Evolutionary conservation across 1,284 basidiomycete genomes (phyloP).

Genomic region (Tausonia pullulans): DNA sequence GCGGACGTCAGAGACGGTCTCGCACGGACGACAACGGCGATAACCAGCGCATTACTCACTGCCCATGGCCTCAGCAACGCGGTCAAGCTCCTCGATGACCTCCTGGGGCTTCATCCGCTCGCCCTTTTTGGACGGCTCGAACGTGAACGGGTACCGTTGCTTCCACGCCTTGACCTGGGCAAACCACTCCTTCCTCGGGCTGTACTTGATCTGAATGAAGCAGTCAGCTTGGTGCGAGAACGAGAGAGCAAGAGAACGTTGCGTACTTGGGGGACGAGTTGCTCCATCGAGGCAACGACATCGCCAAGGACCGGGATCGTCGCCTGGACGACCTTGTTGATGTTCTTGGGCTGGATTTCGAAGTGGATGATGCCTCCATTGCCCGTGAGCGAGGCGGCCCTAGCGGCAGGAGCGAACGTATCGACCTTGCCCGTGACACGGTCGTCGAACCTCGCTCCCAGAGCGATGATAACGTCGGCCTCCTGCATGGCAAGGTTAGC

Average conservation of each 20-base stretch:
- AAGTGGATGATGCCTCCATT: constrained; percentile 97
- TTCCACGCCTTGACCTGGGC: constrained; percentile 76
- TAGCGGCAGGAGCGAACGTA: constrained; percentile 80
- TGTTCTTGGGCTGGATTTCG: constrained; percentile 96
- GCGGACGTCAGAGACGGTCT: not conserved
- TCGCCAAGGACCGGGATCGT: constrained; percentile 90
- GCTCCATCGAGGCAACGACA: constrained; percentile 68
- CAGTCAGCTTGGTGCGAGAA: not conserved
- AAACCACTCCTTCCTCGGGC: constrained; percentile 69
- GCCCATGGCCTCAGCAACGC: constrained; percentile 50
- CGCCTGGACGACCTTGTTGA: constrained; percentile 97
- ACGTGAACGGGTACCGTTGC: constrained; percentile 79
- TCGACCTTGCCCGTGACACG: constrained; percentile 90
- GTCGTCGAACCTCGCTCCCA: constrained; percentile 94
- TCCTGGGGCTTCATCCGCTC: constrained; percentile 89
- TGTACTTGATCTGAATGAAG: constrained; percentile 44
- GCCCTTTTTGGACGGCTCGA: constrained; percentile 52
- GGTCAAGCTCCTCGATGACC: constrained; percentile 84
- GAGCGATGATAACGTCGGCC: constrained; percentile 93
- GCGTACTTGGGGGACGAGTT: constrained; percentile 52
- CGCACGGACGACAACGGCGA: not conserved
- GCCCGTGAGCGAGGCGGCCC: constrained; percentile 72
- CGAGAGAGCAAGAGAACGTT: too few species aligned
- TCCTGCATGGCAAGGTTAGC: constrained; percentile 96
- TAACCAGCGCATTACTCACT: constrained; percentile 23